A percentile compares a stretch with the other conserved stretches of the same genome.
phyloP scores from a whole-genome alignment of 768 basidiomycete species.

The Termitomyces bulborhizus region DNA sequence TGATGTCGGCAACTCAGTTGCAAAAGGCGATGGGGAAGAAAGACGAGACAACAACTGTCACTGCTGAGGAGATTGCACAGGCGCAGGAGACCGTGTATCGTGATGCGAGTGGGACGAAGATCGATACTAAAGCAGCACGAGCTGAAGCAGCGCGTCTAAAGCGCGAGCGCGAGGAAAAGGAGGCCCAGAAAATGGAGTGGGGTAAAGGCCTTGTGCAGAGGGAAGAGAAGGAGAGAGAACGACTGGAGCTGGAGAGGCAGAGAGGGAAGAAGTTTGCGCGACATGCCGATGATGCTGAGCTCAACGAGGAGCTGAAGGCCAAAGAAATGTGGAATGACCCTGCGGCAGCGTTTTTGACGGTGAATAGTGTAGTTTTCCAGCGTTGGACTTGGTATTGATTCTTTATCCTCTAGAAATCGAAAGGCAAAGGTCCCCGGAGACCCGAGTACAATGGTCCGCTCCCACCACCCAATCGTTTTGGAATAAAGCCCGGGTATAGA shows the following conservation, averaged over 20 bases:
- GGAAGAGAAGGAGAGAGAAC: constrained; percentile 67
- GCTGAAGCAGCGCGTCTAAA: constrained; percentile 82
- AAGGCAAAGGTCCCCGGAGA: constrained; percentile 64
- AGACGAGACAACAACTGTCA: constrained; percentile 28
- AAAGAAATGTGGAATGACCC: constrained; percentile 95
- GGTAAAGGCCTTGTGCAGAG: constrained; percentile 92
- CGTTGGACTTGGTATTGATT: not conserved
- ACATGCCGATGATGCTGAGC: constrained; percentile 71
- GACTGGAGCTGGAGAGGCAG: constrained; percentile 62
- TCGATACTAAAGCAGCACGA: constrained; percentile 79
- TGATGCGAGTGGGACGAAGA: constrained; percentile 80
- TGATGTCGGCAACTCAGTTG: constrained; percentile 72
- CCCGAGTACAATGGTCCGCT: constrained; percentile 86
- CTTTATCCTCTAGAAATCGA: constrained; percentile 52
- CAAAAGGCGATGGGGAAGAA: constrained; percentile 51
- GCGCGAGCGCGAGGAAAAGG: constrained; percentile 77
- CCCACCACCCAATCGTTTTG: constrained; percentile 92
- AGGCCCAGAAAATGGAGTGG: constrained; percentile 95
- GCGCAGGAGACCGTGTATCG: constrained; percentile 93
- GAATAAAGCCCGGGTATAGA: constrained; percentile 90
- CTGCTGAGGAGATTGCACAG: constrained; percentile 49
- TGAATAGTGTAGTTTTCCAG: constrained; percentile 26
- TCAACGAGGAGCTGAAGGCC: constrained; percentile 81
- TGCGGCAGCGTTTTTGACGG: constrained; percentile 90
- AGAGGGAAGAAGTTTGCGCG: constrained; percentile 64